These are phyloP conservation scores for Penicillium bovifimosum DNA, from an alignment of 495 filamentous ascomycete species.

Conservation along the genomic window DNA sequence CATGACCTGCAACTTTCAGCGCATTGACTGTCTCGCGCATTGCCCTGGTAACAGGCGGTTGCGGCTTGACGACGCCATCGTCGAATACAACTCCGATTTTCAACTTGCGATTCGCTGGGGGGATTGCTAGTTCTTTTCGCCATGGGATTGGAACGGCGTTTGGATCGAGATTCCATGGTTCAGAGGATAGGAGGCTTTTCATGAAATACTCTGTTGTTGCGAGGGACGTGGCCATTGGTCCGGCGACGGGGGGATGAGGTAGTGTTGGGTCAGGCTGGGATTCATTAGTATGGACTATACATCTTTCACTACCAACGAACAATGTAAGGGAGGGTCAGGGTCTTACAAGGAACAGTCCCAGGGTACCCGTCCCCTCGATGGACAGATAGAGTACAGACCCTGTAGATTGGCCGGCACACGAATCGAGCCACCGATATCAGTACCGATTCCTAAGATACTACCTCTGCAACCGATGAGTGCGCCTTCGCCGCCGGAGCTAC, in stretches of 20 bases:
- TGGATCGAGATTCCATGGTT: slow-evolving; percentile 40
- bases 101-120: slow-evolving; percentile 25
- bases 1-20: slow-evolving; percentile 36
- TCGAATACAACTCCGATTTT: slow-evolving; percentile 47
- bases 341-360: slow-evolving; percentile 33
- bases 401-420: slow-evolving; percentile 57
- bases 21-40: slow-evolving; percentile 33
- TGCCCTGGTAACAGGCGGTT: slow-evolving; percentile 45
- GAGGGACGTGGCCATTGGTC: slow-evolving; percentile 40
- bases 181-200: slow-evolving; percentile 26
- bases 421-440: slow-evolving; percentile 63
- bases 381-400: slow-evolving; percentile 58
- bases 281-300: background rate
- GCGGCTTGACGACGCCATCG: slow-evolving; percentile 47
- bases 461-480: slow-evolving; percentile 53
- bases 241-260: slow-evolving; percentile 34
- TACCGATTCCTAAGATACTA: slow-evolving; percentile 57
- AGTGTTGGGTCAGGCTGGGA: slow-evolving; percentile 23
- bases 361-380: slow-evolving; percentile 53
- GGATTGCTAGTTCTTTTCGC: slow-evolving; percentile 25
- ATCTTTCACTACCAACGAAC: background rate
- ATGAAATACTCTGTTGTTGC: slow-evolving; percentile 40
- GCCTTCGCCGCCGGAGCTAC: slow-evolving; percentile 59
- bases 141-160: slow-evolving; percentile 39
- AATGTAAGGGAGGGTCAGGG: background rate